Evolutionary conservation across 1,139 yeast species (phyloP), one percentile per base, ranked within the genome.

Genomic region (Nakaseomyces bracarensis): DNA sequence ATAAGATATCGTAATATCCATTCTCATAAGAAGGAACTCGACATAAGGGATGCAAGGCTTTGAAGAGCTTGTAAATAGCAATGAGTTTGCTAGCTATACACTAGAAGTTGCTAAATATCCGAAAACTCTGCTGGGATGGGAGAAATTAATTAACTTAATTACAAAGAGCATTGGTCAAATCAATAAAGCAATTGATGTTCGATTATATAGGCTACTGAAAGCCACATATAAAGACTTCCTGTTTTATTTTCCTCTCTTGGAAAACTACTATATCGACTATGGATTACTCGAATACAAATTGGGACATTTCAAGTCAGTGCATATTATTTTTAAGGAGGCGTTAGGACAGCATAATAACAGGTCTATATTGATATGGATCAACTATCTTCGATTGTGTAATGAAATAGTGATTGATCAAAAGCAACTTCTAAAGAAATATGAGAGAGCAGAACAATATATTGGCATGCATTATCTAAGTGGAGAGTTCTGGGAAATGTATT

Each of bases 201-300:
- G 79, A 38, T 11, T 33, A 6, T 33, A 33, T n/a, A 9, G 18
- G 1, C 21, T 33, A 14, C 11, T 33, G 11, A 33, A 33, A 18
- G 53, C 65, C 2, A 66, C 82, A 0, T 84, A 77, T 54, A 71
- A 71, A 40, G 69, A 74, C 19, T 64, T 89, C 42, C 66, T 91
- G 11, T 64, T 63, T 1, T 70, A 72, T 43, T 87, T 71, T 59
- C 97, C 97, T 0, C 65, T 71, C 28, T 62, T 82, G 29, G 84
- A 79, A 53, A 85, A 83, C 38, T 85, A 83, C 59, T 85, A 96
- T 91, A 70, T 81, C 36, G 74, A 77, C 48, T 85, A 73, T 58
- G 95, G 96, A 0, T 66, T 71, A 19, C 67, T 76, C 63, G 85
- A 79, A 58, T 82, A 75, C 55, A 68, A 70, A 39, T 58, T 83